These are phyloP conservation scores for Hypomyces rosellus DNA, from an alignment of 2,329 filamentous ascomycete species.

Conservation along the genomic window DNA sequence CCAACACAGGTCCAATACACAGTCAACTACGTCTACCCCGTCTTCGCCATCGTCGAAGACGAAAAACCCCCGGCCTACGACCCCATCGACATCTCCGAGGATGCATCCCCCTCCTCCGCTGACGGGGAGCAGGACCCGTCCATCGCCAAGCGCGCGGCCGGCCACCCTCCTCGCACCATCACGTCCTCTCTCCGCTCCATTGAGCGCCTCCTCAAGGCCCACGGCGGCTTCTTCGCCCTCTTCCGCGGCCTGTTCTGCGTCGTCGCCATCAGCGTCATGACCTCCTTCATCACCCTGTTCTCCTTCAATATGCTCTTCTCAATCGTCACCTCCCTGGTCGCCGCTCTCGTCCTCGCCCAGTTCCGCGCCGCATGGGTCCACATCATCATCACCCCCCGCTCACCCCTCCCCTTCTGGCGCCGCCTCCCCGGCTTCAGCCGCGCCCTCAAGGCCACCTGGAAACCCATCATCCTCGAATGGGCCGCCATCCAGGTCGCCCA, in stretches of 20 bases:
- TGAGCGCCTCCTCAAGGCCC: constrained; percentile 49
- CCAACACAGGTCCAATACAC: constrained; percentile 44
- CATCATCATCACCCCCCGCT: constrained; percentile 69
- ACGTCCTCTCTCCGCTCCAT: constrained; percentile 47
- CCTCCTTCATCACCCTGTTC: constrained; percentile 34
- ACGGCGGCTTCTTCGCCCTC: constrained; percentile 57
- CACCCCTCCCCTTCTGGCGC: constrained; percentile 56
- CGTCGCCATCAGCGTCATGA: constrained; percentile 32
- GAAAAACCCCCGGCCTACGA: constrained; percentile 51
- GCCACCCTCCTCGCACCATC: constrained; percentile 32
- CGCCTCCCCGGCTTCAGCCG: constrained; percentile 61
- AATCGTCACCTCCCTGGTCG: constrained; percentile 29
- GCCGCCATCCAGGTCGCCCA: constrained; percentile 46
- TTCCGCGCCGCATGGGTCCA: constrained; percentile 78
- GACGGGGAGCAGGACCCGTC: constrained; percentile 21
- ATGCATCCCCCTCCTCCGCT: constrained; percentile 12
- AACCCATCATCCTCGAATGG: constrained; percentile 60
- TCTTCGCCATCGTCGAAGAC: constrained; percentile 53
- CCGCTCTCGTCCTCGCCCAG: constrained; percentile 57
- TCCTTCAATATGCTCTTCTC: constrained; percentile 30
- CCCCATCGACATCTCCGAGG: constrained; percentile 35
- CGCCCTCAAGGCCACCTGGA: constrained; percentile 61
- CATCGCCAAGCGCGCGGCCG: constrained; percentile 28
- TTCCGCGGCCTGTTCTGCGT: constrained; percentile 61
- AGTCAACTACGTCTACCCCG: constrained; percentile 43